phyloP scores from a whole-genome alignment of 371 early-diverging fungal genomes.

The Funneliformis caledonium region DNA sequence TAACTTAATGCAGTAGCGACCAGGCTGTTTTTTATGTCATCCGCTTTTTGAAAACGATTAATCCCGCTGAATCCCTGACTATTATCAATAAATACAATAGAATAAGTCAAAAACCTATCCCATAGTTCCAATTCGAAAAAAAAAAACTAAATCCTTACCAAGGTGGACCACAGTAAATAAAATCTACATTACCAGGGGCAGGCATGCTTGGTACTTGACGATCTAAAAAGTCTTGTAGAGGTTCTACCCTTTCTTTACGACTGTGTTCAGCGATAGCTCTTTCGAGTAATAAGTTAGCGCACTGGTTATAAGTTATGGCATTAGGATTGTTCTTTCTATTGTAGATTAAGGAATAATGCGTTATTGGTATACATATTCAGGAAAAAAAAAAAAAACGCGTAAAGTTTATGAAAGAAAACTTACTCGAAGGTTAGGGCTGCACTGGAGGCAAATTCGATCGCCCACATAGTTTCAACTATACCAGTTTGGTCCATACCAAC shows the following conservation, averaged over 20 bases:
- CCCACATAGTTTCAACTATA: slow-evolving; percentile 47
- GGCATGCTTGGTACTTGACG: slow-evolving; percentile 56
- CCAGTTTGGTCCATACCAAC: slow-evolving; percentile 23
- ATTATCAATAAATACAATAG: too few relatives aligned
- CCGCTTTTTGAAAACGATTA: slow-evolving; percentile 59
- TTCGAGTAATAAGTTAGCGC: slow-evolving; percentile 59
- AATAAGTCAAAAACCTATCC: neutral
- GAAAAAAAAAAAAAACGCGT: neutral
- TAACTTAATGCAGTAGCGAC: slow-evolving; percentile 62
- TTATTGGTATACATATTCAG: too few relatives aligned
- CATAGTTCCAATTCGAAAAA: neutral
- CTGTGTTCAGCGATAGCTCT: slow-evolving; percentile 55
- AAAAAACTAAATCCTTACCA: slow-evolving; percentile 41
- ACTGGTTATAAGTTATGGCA: slow-evolving; percentile 60
- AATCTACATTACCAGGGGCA: slow-evolving; percentile 59
- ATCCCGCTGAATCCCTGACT: slow-evolving; percentile 70
- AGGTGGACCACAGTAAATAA: slow-evolving; percentile 73
- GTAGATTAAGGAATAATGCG: neutral
- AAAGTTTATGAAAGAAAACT: neutral
- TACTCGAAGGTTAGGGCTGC: slow-evolving; percentile 62
- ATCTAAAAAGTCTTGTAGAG: slow-evolving; percentile 49
- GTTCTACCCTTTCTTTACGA: slow-evolving; percentile 40
- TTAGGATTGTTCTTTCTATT: slow-evolving; percentile 59
- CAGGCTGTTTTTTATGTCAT: slow-evolving; percentile 66
- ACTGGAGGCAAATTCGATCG: slow-evolving; percentile 59